These are phyloP conservation scores for Geosmithia putterillii DNA, from an alignment of 2,329 filamentous ascomycete species.

Conservation along the genomic window DNA sequence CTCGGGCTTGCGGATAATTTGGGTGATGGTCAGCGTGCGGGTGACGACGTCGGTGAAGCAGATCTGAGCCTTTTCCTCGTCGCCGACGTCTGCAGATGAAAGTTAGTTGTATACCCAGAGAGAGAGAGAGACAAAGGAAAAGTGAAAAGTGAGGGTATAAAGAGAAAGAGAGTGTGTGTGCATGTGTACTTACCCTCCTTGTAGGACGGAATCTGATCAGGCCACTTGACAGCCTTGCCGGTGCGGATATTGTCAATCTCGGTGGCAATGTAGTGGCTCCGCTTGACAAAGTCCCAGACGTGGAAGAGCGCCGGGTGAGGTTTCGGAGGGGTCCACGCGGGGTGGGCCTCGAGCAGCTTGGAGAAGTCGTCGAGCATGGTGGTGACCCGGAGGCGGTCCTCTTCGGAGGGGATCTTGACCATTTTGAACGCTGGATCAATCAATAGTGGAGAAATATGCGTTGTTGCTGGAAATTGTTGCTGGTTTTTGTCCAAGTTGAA, in stretches of 20 bases:
- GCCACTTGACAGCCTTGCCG: constrained; percentile 17
- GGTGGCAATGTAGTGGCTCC: constrained; percentile 26
- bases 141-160: neutral
- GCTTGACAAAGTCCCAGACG: constrained; percentile 27
- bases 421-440: no score
- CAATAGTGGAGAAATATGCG: no score
- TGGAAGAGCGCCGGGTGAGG: constrained; percentile 19
- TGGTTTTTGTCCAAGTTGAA: no score
- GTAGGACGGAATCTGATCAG: constrained; percentile 20
- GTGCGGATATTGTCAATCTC: constrained; percentile 25
- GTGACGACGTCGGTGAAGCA: constrained; percentile 17
- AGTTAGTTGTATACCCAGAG: neutral
- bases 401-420: constrained; percentile 9
- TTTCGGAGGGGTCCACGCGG: constrained; percentile 12
- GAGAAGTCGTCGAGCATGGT: constrained; percentile 13
- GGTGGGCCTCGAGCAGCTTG: constrained; percentile 15
- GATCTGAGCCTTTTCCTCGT: constrained; percentile 3
- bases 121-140: neutral
- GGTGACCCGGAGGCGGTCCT: constrained; percentile 12
- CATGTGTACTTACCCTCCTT: constrained; percentile 10
- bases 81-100: neutral
- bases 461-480: no score
- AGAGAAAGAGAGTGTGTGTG: neutral
- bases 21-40: constrained; percentile 16
- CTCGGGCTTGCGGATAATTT: constrained; percentile 15